These are phyloP conservation scores for Raffaelea deltoideospora DNA, from an alignment of 2,329 filamentous ascomycete species.

Conservation along the genomic window DNA sequence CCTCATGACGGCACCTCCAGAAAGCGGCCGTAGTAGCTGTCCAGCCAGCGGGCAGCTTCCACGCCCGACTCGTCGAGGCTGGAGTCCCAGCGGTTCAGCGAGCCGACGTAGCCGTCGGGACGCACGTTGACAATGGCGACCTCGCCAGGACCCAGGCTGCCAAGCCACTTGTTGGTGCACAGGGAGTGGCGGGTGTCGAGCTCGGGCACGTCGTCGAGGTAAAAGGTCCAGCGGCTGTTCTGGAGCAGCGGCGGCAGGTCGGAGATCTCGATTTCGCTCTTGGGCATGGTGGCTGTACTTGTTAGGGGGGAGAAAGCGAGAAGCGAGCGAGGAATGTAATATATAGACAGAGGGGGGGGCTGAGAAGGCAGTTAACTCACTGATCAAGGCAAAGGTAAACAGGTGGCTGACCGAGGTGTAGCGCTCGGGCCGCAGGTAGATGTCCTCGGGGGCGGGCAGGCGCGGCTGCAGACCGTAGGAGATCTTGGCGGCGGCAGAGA, in stretches of 20 bases:
- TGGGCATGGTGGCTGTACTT: constrained; percentile 37
- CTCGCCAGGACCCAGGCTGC: constrained; percentile 37
- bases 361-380: no score
- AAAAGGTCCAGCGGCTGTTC: constrained; percentile 56
- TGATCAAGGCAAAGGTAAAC: constrained; percentile 56
- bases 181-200: constrained; percentile 33
- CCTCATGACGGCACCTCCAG: constrained; percentile 27
- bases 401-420: constrained; percentile 54
- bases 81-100: constrained; percentile 38
- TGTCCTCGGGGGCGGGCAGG: constrained; percentile 42
- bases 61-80: constrained; percentile 33
- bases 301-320: constrained; percentile 6
- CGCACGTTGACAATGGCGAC: constrained; percentile 53
- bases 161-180: constrained; percentile 57
- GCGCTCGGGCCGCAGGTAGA: constrained; percentile 50
- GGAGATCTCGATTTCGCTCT: constrained; percentile 47
- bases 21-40: constrained; percentile 38
- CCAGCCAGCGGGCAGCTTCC: constrained; percentile 38
- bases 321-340: neutral
- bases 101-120: constrained; percentile 61
- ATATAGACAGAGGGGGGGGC: no score
- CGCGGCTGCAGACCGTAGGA: constrained; percentile 49
- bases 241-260: constrained; percentile 48
- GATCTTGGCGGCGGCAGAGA: constrained; percentile 40
- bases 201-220: constrained; percentile 49